These are phyloP conservation scores for Grosmannia serpens DNA, from an alignment of 2,329 filamentous ascomycete species.

Conservation along the genomic window DNA sequence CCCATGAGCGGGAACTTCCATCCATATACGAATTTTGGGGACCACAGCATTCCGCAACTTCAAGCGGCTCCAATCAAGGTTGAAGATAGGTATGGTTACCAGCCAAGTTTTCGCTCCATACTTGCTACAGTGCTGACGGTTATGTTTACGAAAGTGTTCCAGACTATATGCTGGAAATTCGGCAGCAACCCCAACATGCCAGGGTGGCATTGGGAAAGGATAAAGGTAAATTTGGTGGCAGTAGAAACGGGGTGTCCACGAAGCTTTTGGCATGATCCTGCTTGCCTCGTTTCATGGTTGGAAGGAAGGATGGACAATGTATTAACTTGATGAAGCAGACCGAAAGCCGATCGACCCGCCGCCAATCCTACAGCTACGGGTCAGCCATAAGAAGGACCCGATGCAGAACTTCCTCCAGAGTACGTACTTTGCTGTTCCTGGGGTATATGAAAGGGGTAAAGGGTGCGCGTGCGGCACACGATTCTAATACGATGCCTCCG, in stretches of 20 bases:
- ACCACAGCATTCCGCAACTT: conserved; percentile 7
- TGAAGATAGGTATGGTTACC: conserved; percentile 7
- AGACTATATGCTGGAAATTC: conserved; percentile 29
- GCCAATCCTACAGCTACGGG: conserved; percentile 64
- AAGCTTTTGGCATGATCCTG: neutral
- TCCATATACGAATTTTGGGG: conserved; percentile 9
- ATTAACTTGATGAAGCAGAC: conserved; percentile 31
- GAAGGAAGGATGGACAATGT: neutral
- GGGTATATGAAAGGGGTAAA: too few relatives aligned
- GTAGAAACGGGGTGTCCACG: neutral
- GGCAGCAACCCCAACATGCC: conserved; percentile 56
- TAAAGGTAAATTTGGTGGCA: conserved; percentile 44
- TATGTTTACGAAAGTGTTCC: conserved; percentile 8
- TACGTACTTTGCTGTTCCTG: conserved; percentile 27
- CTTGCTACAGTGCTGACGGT: conserved; percentile 1
- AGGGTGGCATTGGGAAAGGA: conserved; percentile 63
- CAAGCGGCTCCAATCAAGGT: conserved; percentile 3
- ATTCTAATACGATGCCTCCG: neutral
- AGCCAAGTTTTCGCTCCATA: too few relatives aligned
- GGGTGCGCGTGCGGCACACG: neutral
- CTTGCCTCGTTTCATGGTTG: too few relatives aligned
- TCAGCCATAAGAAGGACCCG: conserved; percentile 33
- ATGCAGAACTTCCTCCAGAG: conserved; percentile 41
- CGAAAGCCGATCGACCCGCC: conserved; percentile 84
- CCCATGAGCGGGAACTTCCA: conserved; percentile 11